These are phyloP conservation scores for Penicillium verrucosum DNA, from an alignment of 2,329 filamentous ascomycete genomes.

Conservation along the genomic window DNA sequence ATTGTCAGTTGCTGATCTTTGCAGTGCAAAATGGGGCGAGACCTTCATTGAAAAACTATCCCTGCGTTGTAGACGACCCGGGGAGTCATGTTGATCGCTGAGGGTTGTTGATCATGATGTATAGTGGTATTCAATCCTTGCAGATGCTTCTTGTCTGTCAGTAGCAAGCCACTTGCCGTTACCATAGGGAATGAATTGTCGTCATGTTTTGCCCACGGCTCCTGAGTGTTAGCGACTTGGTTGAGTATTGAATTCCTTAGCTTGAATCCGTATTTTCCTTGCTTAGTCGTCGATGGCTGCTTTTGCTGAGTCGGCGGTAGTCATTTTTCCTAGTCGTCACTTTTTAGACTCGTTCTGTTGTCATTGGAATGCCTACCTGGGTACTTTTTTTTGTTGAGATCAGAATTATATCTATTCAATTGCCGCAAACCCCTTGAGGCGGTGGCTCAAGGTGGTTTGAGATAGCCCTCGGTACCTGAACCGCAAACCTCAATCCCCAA, in stretches of 20 bases:
- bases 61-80: slow-evolving; percentile 8
- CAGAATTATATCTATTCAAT: fast-evolving
- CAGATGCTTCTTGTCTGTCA: not conserved
- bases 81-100: slow-evolving; percentile 3
- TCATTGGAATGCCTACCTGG: not conserved
- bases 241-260: not conserved
- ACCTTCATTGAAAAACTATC: slow-evolving; percentile 29
- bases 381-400: not conserved
- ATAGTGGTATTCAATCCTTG: not conserved
- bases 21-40: slow-evolving; percentile 35
- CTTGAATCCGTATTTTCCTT: not conserved
- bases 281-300: not conserved
- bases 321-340: not conserved
- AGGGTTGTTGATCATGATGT: not conserved
- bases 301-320: not conserved
- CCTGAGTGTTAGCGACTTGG: not conserved
- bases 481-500: not conserved
- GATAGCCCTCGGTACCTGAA: not conserved
- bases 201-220: not conserved
- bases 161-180: not conserved
- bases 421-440: not conserved
- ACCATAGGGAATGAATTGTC: not conserved
- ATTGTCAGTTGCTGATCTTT: not conserved
- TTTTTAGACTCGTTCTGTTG: not conserved
- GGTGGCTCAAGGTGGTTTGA: not conserved